Conservation (phyloP, 192 early-diverging fungal species). For the Coemansia sp. region DNA sequence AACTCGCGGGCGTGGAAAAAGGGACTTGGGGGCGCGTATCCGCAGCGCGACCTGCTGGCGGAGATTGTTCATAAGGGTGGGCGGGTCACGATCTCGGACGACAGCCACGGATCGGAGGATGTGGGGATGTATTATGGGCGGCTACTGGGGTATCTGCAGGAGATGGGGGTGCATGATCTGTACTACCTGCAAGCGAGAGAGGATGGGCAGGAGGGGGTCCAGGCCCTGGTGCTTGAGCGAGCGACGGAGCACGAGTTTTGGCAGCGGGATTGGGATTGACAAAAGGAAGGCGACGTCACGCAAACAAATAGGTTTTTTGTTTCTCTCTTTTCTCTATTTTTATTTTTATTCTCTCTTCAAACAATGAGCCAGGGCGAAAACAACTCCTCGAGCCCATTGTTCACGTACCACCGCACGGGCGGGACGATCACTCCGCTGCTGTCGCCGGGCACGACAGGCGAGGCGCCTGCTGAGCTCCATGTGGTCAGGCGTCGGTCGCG, state of each 20-base stretch:
- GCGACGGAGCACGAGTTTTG: conserved; percentile 37
- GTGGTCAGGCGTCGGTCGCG: conserved; percentile 19
- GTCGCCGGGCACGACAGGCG: not conserved
- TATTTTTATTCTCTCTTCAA: not conserved
- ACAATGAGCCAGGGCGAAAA: not conserved
- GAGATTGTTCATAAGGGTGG: conserved; percentile 65
- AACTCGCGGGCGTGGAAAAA: conserved; percentile 95
- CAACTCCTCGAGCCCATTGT: not conserved
- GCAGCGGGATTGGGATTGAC: not conserved
- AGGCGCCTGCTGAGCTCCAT: too few species aligned
- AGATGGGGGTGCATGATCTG: conserved; percentile 59
- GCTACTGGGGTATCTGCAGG: conserved; percentile 65
- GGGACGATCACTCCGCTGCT: not conserved
- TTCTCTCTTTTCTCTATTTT: not conserved
- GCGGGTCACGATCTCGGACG: conserved; percentile 84
- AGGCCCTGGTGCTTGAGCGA: conserved; percentile 15
- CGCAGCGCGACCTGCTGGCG: conserved; percentile 76
- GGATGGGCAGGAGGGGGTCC: conserved; percentile 8
- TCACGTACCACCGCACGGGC: conserved; percentile 2
- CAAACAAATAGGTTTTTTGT: too few species aligned
- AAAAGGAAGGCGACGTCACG: not conserved
- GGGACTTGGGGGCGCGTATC: conserved; percentile 80
- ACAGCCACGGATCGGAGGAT: conserved; percentile 86
- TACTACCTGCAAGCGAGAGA: conserved; percentile 34
- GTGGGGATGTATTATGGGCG: conserved; percentile 84